phyloP scores from a whole-genome alignment of 1,284 basidiomycete genomes.

The Pyrrhoderma noxium region DNA sequence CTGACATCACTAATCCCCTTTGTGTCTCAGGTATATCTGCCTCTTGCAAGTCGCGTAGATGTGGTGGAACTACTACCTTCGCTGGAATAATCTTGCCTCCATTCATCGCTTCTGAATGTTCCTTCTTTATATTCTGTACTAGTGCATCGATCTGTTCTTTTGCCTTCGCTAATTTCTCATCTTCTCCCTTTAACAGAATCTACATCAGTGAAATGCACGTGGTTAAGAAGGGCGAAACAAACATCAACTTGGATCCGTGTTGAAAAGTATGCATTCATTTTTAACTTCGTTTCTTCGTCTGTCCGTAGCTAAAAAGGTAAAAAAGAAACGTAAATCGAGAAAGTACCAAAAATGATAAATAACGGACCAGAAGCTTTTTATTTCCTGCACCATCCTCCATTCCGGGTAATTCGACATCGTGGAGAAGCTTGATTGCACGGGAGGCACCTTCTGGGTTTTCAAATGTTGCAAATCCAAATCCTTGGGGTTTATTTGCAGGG shows the following conservation, averaged over 20 bases:
- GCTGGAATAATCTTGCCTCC: conserved; percentile 50
- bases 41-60: conserved; percentile 91
- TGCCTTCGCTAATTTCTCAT: conserved; percentile 45
- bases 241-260: conserved; percentile 79
- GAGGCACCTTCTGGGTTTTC: conserved; percentile 86
- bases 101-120: conserved; percentile 60
- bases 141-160: conserved; percentile 49
- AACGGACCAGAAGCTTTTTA: conserved; percentile 79
- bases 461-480: conserved; percentile 92
- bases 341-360: conserved; percentile 19
- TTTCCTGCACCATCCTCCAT: conserved; percentile 77
- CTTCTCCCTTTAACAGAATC: conserved; percentile 45
- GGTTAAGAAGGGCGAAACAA: conserved; percentile 24
- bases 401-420: conserved; percentile 81
- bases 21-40: conserved; percentile 94
- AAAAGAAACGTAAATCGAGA: conserved; percentile 31
- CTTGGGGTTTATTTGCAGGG: conserved; percentile 86
- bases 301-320: conserved; percentile 65
- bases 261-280: conserved; percentile 77
- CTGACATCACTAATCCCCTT: conserved; percentile 86
- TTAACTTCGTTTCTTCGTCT: conserved; percentile 86
- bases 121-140: conserved; percentile 52
- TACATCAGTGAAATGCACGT: conserved; percentile 7
- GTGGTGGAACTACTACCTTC: conserved; percentile 85
- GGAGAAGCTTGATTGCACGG: conserved; percentile 73